Conservation (phyloP, 2,329 filamentous ascomycete species). For the Dactylellina cionopaga region DNA sequence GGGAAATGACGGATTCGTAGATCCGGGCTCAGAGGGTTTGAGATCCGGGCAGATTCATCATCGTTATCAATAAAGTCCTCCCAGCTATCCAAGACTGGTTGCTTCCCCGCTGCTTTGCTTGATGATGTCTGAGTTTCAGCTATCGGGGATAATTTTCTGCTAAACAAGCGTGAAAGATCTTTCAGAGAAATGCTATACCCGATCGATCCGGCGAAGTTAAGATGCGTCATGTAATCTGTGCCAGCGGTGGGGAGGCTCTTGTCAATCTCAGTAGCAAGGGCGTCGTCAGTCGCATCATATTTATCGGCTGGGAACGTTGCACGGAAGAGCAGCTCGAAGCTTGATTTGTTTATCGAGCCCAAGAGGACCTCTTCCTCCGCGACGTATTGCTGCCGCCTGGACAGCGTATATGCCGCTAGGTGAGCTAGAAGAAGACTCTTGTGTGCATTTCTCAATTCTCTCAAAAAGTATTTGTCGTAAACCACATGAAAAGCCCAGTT, state of each 20-base stretch:
- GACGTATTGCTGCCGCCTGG: slow-evolving; percentile 25
- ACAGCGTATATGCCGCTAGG: slow-evolving; percentile 46
- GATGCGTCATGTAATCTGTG: slow-evolving; percentile 53
- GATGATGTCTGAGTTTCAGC: neutral
- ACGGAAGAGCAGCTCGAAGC: slow-evolving; percentile 40
- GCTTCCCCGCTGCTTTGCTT: slow-evolving; percentile 4
- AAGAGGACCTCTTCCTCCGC: slow-evolving; percentile 23
- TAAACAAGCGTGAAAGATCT: slow-evolving; percentile 46
- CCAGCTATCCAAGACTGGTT: slow-evolving; percentile 39
- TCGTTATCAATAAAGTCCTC: slow-evolving; percentile 42
- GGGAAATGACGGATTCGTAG: slow-evolving; percentile 50
- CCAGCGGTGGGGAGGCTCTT: slow-evolving; percentile 12
- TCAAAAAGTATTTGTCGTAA: slow-evolving; percentile 56
- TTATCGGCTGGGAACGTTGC: slow-evolving; percentile 34
- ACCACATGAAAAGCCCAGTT: slow-evolving; percentile 54
- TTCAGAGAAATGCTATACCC: slow-evolving; percentile 47
- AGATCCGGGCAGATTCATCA: slow-evolving; percentile 16
- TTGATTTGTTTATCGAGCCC: slow-evolving; percentile 24
- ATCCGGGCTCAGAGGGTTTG: slow-evolving; percentile 17
- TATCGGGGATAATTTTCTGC: neutral
- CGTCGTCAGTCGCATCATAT: slow-evolving; percentile 14
- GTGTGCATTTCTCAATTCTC: slow-evolving; percentile 50
- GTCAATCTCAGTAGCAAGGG: slow-evolving; percentile 20
- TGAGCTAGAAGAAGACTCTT: slow-evolving; percentile 54
- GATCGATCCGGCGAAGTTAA: slow-evolving; percentile 54